Conservation (phyloP, 306 rosid genomes). For the Vigna angularis region DNA sequence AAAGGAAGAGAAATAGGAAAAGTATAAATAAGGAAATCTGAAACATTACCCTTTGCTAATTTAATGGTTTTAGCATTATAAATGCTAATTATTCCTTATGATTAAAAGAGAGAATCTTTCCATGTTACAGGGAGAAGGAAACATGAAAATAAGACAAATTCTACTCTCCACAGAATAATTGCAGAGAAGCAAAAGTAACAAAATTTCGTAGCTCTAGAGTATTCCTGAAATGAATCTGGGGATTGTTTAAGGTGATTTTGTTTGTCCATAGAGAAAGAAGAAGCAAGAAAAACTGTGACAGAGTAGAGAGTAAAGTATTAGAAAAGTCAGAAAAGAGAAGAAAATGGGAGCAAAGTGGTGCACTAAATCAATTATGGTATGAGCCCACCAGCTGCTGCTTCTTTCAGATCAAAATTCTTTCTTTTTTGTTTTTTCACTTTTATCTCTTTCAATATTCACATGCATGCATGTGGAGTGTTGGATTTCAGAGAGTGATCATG, state of each 20-base stretch:
- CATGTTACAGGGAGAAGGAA: slow-evolving; percentile 62
- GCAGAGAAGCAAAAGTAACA: slow-evolving; percentile 12
- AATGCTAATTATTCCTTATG: slow-evolving; percentile 45
- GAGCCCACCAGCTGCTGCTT: slow-evolving; percentile 70
- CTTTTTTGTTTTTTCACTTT: slow-evolving; percentile 12
- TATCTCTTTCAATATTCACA: slow-evolving; percentile 62
- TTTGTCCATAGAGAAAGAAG: slow-evolving; percentile 14
- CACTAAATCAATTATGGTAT: slow-evolving; percentile 58
- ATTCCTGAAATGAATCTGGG: not conserved
- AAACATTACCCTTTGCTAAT: slow-evolving; percentile 52
- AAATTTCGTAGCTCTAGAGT: not conserved
- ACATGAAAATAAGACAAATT: slow-evolving; percentile 60
- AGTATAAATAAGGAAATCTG: slow-evolving; percentile 30
- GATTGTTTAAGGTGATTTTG: not conserved
- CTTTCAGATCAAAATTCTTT: slow-evolving; percentile 37
- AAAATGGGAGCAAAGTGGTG: slow-evolving; percentile 61
- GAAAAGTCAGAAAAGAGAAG: slow-evolving; percentile 43
- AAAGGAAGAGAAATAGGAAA: slow-evolving; percentile 1
- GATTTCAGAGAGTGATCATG: slow-evolving; percentile 38
- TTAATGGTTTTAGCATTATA: slow-evolving; percentile 42
- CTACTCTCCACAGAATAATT: slow-evolving; percentile 11
- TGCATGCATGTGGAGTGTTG: slow-evolving; percentile 69
- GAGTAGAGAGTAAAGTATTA: slow-evolving; percentile 24
- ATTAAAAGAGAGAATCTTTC: slow-evolving; percentile 66
- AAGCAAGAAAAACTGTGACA: not conserved